Evolutionary conservation across 306 rosid species (phyloP), one percentile per base, ranked within the genome.

Genomic region (Hippophae tibetana): DNA sequence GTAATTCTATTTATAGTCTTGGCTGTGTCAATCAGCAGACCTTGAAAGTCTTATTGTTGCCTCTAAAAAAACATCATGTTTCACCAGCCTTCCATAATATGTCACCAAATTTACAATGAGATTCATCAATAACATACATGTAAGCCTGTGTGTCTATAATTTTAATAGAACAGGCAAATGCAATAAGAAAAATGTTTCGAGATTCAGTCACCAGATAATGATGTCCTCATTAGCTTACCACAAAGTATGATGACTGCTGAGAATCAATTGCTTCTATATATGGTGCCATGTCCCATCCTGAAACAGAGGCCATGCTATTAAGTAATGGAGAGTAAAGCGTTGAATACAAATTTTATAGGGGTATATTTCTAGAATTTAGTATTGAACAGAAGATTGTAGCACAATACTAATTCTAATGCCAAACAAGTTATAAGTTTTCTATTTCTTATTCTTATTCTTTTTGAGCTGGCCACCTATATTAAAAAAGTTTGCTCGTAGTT

Each of bases 251-350:
- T 43, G 69, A 74, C 43, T 65, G 74, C 79, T 87, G 98, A 69
- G 87, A 76, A 73, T 90, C 92, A 52, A 87, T 81, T 60, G 98
- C 96, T 76, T 87, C 96, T 11, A 90, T 87, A 66, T 85, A 90
- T 56, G 98, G 98, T 70, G 98, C 98, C 96, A 90, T 90, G 71
- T 90, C 95, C 98, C 98, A 90, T 72, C 89, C 98, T 90, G 86
- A 69, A 85, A 71, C 50, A 78, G 64, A 49, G 44, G 27, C 57
- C 51, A 71, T 42, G 61, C 54, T 54, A 55, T 58, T 44, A 58
- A 58, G 41, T 43, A 68, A 43, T 53, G 60, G 44, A 54, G 8
- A 43, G 42, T 47, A 23, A 23, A 25, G 3, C 44, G 40, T 26
- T 14, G n/a, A 52, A n/a, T 42, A 1, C 18, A 7, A 31, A 31